Evolutionary conservation across 2,329 filamentous ascomycete species (phyloP).

Genomic region (Diaporthe citri): DNA sequence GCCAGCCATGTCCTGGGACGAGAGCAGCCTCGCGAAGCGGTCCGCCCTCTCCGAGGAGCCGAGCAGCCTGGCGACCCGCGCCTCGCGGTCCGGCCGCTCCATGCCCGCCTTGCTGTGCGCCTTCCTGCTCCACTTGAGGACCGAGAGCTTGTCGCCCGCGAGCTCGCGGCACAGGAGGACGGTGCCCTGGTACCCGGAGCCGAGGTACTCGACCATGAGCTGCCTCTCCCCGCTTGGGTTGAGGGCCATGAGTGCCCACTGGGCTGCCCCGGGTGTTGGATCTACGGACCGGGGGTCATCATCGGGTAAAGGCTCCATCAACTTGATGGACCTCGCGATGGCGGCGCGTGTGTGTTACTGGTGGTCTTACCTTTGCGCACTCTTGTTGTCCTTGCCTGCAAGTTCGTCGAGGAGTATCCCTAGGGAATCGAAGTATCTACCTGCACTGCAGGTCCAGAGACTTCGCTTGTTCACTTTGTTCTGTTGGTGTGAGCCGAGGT

Average conservation of each 20-base stretch:
- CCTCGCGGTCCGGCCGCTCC: not conserved
- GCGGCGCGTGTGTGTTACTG: not conserved
- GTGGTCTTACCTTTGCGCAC: not conserved
- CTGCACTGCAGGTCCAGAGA: constrained; percentile 2
- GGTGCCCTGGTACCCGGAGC: not conserved
- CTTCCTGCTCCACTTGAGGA: not conserved
- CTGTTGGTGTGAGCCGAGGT: not conserved
- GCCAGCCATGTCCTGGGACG: not conserved
- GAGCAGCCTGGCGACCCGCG: not conserved
- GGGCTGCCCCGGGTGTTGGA: not conserved
- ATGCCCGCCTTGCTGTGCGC: not conserved
- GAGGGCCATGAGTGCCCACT: constrained; percentile 12
- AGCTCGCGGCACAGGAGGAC: not conserved
- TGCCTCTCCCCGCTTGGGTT: not conserved
- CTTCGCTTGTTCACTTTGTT: not conserved
- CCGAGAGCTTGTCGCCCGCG: not conserved
- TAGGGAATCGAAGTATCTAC: not conserved
- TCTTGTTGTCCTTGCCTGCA: not conserved
- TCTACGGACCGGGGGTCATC: not conserved
- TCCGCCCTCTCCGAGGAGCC: not conserved
- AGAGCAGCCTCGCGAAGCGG: not conserved
- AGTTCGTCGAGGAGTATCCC: too few species aligned
- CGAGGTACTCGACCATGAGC: not conserved
- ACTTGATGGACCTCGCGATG: not conserved
- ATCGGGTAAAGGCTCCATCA: not conserved